These are phyloP conservation scores for Cubamyces lactineus DNA, from an alignment of 768 basidiomycete species.

Conservation along the genomic window DNA sequence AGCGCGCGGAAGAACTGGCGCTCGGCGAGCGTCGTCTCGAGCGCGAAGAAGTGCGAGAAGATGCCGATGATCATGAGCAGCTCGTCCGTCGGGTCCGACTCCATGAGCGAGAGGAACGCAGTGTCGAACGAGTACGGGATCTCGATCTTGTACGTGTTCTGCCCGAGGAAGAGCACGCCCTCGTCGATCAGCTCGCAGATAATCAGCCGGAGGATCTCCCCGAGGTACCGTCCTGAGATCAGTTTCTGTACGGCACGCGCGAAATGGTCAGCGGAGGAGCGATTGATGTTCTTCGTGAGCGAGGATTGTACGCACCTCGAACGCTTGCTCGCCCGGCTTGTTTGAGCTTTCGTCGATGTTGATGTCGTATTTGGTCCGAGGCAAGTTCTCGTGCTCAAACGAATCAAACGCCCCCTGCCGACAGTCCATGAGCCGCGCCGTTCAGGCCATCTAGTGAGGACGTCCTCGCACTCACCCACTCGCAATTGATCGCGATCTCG, in stretches of 20 bases:
- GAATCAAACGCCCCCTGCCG: conserved; percentile 95
- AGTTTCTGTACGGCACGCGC: conserved; percentile 64
- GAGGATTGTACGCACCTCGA: conserved; percentile 58
- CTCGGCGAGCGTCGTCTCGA: conserved; percentile 95
- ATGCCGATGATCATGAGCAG: conserved; percentile 96
- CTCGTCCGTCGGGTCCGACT: conserved; percentile 96
- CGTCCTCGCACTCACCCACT: conserved; percentile 61
- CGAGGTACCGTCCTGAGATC: conserved; percentile 93
- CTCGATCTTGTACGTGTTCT: conserved; percentile 98
- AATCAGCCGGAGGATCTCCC: conserved; percentile 94
- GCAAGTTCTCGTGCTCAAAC: conserved; percentile 91
- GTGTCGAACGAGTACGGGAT: conserved; percentile 93
- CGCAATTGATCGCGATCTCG: conserved; percentile 96
- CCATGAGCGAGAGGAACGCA: conserved; percentile 96
- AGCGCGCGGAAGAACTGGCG: conserved; percentile 97
- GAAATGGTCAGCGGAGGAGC: neutral
- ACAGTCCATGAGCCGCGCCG: neutral
- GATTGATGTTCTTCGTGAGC: neutral
- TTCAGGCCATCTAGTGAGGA: too few species aligned
- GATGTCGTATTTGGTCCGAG: conserved; percentile 91
- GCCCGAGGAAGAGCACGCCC: conserved; percentile 95
- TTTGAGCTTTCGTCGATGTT: conserved; percentile 93
- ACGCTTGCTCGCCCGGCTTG: conserved; percentile 95
- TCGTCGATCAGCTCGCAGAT: conserved; percentile 95
- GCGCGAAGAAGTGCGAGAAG: conserved; percentile 94